A percentile compares a stretch with the other conserved stretches of the same genome.
Evolutionary conservation across 2,329 filamentous ascomycete species (phyloP).

Genomic region (Trichophyton rubrum): DNA sequence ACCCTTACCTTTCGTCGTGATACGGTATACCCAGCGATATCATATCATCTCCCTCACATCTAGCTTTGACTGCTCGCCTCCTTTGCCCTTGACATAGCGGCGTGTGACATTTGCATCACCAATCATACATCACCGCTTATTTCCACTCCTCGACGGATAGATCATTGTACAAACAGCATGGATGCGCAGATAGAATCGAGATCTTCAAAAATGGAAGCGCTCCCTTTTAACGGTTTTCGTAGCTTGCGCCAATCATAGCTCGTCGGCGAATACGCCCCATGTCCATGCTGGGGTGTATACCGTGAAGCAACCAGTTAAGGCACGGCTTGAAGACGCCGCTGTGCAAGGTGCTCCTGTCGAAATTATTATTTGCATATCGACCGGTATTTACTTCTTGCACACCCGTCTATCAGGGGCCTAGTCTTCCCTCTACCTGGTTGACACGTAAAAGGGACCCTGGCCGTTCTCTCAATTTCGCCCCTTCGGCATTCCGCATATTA

Average conservation of each 20-base stretch:
- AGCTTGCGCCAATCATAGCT: neutral
- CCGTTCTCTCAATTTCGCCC: neutral
- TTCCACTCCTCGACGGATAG: neutral
- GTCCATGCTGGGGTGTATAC: neutral
- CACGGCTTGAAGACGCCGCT: neutral
- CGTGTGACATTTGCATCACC: neutral
- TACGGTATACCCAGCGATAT: neutral
- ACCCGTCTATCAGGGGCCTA: neutral
- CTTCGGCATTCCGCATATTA: neutral
- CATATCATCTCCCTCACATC: neutral
- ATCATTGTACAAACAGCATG: constrained; percentile 1
- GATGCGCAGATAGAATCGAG: neutral
- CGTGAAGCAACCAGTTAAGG: neutral
- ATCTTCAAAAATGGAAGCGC: neutral
- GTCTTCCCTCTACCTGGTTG: neutral
- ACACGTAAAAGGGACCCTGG: neutral
- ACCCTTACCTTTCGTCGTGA: neutral
- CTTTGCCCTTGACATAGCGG: neutral
- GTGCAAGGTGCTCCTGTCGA: neutral
- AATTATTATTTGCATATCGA: neutral
- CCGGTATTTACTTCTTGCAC: constrained; percentile 1
- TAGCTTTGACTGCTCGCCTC: neutral
- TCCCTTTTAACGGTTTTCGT: constrained; percentile 1
- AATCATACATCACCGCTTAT: neutral
- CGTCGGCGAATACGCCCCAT: neutral